Evolutionary conservation across 495 filamentous ascomycete genomes (phyloP).

Genomic region (Letharia lupina): DNA sequence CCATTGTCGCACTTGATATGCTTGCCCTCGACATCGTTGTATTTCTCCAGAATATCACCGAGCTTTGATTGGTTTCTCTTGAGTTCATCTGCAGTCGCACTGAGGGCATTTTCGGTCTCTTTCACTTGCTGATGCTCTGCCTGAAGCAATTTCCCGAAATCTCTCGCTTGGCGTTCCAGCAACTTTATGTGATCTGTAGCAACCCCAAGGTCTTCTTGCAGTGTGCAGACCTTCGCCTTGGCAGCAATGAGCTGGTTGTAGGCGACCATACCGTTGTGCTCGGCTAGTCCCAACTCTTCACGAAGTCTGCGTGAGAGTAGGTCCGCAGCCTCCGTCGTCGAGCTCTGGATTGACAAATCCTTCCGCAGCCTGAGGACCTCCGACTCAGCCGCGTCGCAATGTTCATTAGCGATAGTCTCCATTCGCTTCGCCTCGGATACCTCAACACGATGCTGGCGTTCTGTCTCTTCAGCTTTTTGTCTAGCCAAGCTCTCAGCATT

Average conservation of each 20-base stretch:
- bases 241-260: not conserved
- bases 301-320: not conserved
- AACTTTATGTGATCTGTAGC: not conserved
- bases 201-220: not conserved
- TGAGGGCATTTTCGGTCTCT: not conserved
- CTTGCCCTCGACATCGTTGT: not conserved
- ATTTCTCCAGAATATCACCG: not conserved
- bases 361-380: not conserved
- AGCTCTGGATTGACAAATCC: not conserved
- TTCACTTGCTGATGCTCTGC: not conserved
- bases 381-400: not conserved
- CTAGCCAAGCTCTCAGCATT: not conserved
- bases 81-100: not conserved
- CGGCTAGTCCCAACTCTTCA: not conserved
- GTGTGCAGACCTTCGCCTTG: not conserved
- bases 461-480: not conserved
- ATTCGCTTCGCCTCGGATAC: not conserved
- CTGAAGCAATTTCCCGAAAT: not conserved
- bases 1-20: not conserved
- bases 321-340: not conserved
- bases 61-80: not conserved
- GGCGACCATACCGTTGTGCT: not conserved
- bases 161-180: not conserved
- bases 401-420: not conserved
- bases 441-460: not conserved